Percentiles rank a stretch among this genome's conserved stretches.
Conservation (phyloP, 495 filamentous ascomycete species). For the Saxispiralis lemnorum region DNA sequence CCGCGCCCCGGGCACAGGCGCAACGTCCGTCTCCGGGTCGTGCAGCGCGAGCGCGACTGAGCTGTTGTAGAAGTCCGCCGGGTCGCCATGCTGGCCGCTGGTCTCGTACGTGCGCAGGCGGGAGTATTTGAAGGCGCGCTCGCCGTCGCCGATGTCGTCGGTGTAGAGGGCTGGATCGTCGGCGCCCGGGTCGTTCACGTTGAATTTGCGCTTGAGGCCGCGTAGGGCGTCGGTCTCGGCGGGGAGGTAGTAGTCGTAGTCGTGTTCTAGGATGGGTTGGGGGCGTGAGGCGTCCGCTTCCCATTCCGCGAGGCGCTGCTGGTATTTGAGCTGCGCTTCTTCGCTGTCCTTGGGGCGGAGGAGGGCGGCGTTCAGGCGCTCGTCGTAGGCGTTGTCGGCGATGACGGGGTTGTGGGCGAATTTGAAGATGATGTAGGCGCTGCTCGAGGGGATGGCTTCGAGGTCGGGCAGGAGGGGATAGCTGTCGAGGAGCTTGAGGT, state of each 20-base stretch:
- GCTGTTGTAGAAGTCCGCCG: constrained; percentile 35
- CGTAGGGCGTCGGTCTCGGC: constrained; percentile 35
- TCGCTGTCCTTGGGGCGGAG: constrained; percentile 44
- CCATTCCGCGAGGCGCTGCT: constrained; percentile 35
- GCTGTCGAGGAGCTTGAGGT: constrained; percentile 56
- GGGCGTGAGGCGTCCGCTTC: constrained; percentile 45
- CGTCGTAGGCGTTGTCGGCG: constrained; percentile 45
- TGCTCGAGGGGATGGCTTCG: constrained; percentile 72
- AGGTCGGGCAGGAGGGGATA: constrained; percentile 76
- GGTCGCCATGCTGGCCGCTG: constrained; percentile 43
- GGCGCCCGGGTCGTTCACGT: constrained; percentile 47
- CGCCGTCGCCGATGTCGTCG: constrained; percentile 25
- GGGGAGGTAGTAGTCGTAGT: constrained; percentile 69
- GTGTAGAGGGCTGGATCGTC: constrained; percentile 50
- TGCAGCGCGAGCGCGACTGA: constrained; percentile 42
- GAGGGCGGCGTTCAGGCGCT: constrained; percentile 62
- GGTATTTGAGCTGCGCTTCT: constrained; percentile 26
- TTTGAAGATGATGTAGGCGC: constrained; percentile 73
- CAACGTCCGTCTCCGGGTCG: constrained; percentile 41
- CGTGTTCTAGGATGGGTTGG: constrained; percentile 41
- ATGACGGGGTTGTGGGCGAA: constrained; percentile 67
- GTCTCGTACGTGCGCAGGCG: constrained; percentile 75
- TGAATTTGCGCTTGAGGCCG: constrained; percentile 56
- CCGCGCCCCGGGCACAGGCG: constrained; percentile 19
- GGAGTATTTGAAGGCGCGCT: constrained; percentile 49